Base-by-base conservation (phyloP, 305 asterid species). In the Lippia alba region DNA sequence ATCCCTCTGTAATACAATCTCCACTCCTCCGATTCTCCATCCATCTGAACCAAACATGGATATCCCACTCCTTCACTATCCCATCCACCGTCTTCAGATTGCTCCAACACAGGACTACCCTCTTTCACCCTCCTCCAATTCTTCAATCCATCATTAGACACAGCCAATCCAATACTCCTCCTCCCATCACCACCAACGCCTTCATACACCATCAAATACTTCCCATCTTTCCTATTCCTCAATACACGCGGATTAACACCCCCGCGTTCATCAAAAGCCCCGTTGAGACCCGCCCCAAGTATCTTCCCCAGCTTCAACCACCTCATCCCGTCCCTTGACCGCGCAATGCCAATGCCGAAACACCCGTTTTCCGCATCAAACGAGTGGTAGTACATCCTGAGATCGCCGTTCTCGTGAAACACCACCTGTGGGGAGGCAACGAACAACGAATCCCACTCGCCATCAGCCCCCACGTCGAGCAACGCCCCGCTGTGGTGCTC, bases 401-500 rank as follows among this genome's bases (percentile, higher is more conserved):
- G 76, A 71, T 92, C 97, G 12, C 93, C 89, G 33, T 5, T 55
- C 6, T 76, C 84, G 24, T 84, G 98, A 18, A 80, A 88, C 34
- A 90, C 87, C 32, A 90, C 98, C 1, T 87, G 91, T 45, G 98
- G 95, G 0, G 98, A 88, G 55, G 95, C 83, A 10, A 92, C 73
- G 72, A 83, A 84, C 67, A 71, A 49, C 0, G 97, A 90, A 80
- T 92, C 98, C 98, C 98, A 90, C 50, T 92, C 96, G 11, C 82
- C 85, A 7, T 78, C 76, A 1, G 79, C 49, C 9, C 98, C 97
- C 0, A 83, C 88, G 53, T 88, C 96, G 61, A 92, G 83, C 63
- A 92, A 74, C 19, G 97, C 91, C 30, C 98, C 97, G 62, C 89
- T 90, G 70, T 92, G 95, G 80, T 92, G 98, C 58, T 86, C 97